Evolutionary conservation across 495 filamentous ascomycete species (phyloP).

Genomic region (Parathielavia hyrcaniae): DNA sequence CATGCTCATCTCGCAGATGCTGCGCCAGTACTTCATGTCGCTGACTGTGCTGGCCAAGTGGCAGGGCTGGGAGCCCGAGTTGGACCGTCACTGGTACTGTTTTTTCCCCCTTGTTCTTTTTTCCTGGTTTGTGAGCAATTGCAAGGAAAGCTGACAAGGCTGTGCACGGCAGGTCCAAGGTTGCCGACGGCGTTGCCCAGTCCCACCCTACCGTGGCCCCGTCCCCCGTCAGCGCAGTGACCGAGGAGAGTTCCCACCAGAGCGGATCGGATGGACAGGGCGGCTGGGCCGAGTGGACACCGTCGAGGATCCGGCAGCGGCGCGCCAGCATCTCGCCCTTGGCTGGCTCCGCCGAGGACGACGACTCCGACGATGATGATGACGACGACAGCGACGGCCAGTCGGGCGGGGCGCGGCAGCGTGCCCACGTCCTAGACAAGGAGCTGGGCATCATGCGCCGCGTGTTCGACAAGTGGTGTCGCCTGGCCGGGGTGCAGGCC

Average conservation of each 20-base stretch:
- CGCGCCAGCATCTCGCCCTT: slow-evolving; percentile 25
- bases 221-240: slow-evolving; percentile 14
- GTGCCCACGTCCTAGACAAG: slow-evolving; percentile 30
- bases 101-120: background rate
- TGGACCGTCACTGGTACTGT: slow-evolving; percentile 54
- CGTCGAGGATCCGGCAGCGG: slow-evolving; percentile 41
- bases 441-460: slow-evolving; percentile 49
- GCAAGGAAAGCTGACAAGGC: background rate
- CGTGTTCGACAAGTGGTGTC: slow-evolving; percentile 68
- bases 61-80: slow-evolving; percentile 52
- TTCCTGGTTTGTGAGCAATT: background rate
- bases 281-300: slow-evolving; percentile 39
- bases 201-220: slow-evolving; percentile 28
- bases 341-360: slow-evolving; percentile 33
- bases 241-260: background rate
- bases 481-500: slow-evolving; percentile 54
- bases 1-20: slow-evolving; percentile 71
- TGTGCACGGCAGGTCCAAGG: slow-evolving; percentile 3
- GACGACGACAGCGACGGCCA: slow-evolving; percentile 34
- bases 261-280: too few species aligned
- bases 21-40: slow-evolving; percentile 84
- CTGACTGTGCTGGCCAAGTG: slow-evolving; percentile 72
- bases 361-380: slow-evolving; percentile 36
- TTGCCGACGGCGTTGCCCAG: slow-evolving; percentile 45
- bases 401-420: slow-evolving; percentile 25